A percentile compares a stretch with the other conserved stretches of the same genome.
phyloP scores from a whole-genome alignment of 768 basidiomycete genomes.

The Pleurotus tuber-regium region DNA sequence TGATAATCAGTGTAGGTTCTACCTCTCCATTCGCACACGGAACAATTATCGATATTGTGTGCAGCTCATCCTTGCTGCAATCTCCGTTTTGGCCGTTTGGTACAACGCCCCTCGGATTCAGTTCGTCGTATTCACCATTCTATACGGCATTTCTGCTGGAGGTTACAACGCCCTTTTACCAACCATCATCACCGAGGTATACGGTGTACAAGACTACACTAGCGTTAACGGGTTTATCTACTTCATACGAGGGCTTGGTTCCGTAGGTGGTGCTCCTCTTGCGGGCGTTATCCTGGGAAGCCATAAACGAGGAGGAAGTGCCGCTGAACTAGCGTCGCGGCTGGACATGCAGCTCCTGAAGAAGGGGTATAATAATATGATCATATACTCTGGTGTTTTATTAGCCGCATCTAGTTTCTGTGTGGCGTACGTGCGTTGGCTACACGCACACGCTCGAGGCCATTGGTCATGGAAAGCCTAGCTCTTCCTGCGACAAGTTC shows the following conservation, averaged over 20 bases:
- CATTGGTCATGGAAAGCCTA: slow-evolving; percentile 40
- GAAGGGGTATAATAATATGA: slow-evolving; percentile 33
- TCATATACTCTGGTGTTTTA: slow-evolving; percentile 33
- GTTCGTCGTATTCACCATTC: slow-evolving; percentile 37
- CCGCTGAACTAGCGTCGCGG: background rate
- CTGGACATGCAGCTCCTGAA: slow-evolving; percentile 16
- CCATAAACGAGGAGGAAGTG: slow-evolving; percentile 23
- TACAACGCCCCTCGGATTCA: slow-evolving; percentile 33
- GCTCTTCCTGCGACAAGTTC: too few relatives aligned
- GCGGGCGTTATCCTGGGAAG: slow-evolving; percentile 35
- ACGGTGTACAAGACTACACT: slow-evolving; percentile 34
- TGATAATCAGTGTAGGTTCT: slow-evolving; percentile 31
- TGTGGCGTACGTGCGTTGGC: slow-evolving; percentile 38
- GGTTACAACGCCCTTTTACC: slow-evolving; percentile 39
- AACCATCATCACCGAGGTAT: slow-evolving; percentile 35
- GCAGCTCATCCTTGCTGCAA: slow-evolving; percentile 36
- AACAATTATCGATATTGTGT: background rate
- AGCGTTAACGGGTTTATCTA: slow-evolving; percentile 34
- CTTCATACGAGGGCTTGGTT: slow-evolving; percentile 35
- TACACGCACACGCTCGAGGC: slow-evolving; percentile 39
- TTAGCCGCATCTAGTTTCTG: slow-evolving; percentile 34
- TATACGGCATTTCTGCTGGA: slow-evolving; percentile 42
- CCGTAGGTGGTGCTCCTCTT: slow-evolving; percentile 34
- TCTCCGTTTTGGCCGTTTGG: slow-evolving; percentile 42
- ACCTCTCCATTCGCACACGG: background rate